Conservation (phyloP, 176 grass and related monocot genomes). For the Triticum monococcum region DNA sequence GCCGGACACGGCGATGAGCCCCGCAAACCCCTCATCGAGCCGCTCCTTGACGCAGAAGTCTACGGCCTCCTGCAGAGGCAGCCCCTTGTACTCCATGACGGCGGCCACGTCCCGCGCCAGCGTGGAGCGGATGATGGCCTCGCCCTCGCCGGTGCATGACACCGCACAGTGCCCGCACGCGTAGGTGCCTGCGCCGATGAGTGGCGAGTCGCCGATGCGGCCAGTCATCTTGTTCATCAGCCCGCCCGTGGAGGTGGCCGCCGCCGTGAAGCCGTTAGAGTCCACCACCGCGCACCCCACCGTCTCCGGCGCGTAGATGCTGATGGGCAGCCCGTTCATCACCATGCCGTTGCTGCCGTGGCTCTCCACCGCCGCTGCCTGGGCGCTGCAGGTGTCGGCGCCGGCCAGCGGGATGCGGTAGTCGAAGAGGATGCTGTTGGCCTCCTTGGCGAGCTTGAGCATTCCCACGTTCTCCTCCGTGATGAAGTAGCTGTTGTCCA, state of each 20-base stretch:
- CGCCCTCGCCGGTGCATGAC: slow-evolving; percentile 89
- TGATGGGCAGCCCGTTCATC: slow-evolving; percentile 93
- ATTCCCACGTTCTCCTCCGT: slow-evolving; percentile 88
- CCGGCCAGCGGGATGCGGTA: slow-evolving; percentile 64
- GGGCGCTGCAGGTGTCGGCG: slow-evolving; percentile 54
- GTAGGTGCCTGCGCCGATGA: slow-evolving; percentile 83
- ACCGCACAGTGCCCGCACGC: slow-evolving; percentile 67
- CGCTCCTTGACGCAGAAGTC: slow-evolving; percentile 71
- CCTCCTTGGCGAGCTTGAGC: slow-evolving; percentile 92
- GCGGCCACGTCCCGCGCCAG: slow-evolving; percentile 80
- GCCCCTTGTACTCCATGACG: slow-evolving; percentile 87
- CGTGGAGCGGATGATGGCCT: slow-evolving; percentile 89
- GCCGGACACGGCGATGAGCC: slow-evolving; percentile 71
- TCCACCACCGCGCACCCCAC: slow-evolving; percentile 86
- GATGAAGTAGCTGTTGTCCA: slow-evolving; percentile 91
- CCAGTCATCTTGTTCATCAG: slow-evolving; percentile 96
- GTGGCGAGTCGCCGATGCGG: slow-evolving; percentile 86
- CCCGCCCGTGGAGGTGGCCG: slow-evolving; percentile 81
- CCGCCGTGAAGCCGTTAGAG: slow-evolving; percentile 37
- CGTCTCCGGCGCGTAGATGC: slow-evolving; percentile 92
- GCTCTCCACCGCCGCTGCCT: background rate
- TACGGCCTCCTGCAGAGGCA: slow-evolving; percentile 68
- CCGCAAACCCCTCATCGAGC: slow-evolving; percentile 64
- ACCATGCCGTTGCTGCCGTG: background rate
- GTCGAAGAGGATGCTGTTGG: slow-evolving; percentile 80